A percentile compares a stretch with the other conserved stretches of the same genome.
phyloP scores from a whole-genome alignment of 2,329 filamentous ascomycete species.

The Chaetomium olivaceum region DNA sequence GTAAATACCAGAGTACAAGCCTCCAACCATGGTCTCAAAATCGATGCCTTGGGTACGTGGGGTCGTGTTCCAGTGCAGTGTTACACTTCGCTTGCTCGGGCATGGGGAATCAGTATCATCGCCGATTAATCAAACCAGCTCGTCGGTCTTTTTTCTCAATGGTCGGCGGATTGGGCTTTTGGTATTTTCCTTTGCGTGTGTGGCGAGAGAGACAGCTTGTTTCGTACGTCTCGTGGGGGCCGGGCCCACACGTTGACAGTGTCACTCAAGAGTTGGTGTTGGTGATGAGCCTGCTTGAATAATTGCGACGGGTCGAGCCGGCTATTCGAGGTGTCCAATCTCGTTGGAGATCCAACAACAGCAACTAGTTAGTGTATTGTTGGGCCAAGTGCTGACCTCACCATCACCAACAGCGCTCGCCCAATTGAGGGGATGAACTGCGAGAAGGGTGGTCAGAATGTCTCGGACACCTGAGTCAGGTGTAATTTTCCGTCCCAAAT shows the following conservation, averaged over 20 bases:
- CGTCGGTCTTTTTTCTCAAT: background rate
- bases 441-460: constrained; percentile 22
- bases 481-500: background rate
- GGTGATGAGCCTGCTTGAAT: constrained; percentile 5
- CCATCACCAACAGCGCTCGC: background rate
- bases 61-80: constrained; percentile 10
- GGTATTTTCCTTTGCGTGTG: background rate
- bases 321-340: background rate
- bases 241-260: background rate
- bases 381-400: constrained; percentile 12
- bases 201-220: background rate
- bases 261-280: constrained; percentile 4
- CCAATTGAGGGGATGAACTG: constrained; percentile 5
- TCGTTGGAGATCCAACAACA: background rate
- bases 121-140: constrained; percentile 3
- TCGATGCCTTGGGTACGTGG: background rate
- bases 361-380: background rate
- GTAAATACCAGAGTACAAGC: constrained; percentile 9
- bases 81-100: constrained; percentile 9
- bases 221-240: background rate
- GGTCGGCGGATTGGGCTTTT: background rate
- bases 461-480: constrained; percentile 12
- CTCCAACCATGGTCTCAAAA: background rate
- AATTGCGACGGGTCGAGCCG: constrained; percentile 8
- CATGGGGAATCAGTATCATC: constrained; percentile 1